These are phyloP conservation scores for Gloeostereum incarnatum DNA, from an alignment of 768 basidiomycete genomes.

Conservation along the genomic window DNA sequence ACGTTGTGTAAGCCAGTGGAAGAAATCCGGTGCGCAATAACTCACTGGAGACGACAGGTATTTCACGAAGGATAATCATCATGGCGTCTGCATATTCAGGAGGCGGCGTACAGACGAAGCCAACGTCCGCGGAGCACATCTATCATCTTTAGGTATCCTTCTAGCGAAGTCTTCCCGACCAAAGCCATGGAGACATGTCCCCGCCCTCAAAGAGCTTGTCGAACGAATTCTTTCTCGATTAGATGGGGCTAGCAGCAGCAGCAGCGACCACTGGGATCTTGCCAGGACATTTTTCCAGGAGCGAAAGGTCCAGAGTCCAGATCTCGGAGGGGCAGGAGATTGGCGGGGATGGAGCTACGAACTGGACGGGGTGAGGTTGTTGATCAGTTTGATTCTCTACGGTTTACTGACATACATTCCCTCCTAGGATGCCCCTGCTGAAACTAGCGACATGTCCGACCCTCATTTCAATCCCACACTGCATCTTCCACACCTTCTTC, in stretches of 20 bases:
- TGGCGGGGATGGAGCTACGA: constrained; percentile 69
- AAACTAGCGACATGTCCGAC: constrained; percentile 8
- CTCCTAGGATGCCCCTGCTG: constrained; percentile 11
- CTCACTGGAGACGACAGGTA: constrained; percentile 33
- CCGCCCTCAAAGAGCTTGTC: constrained; percentile 52
- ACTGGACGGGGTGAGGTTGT: constrained; percentile 37
- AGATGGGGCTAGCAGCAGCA: constrained; percentile 39
- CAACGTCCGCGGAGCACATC: constrained; percentile 72
- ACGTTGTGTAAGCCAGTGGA: constrained; percentile 68
- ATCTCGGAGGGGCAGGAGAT: constrained; percentile 45
- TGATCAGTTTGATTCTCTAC: not conserved
- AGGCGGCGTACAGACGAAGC: constrained; percentile 58
- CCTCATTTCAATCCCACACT: constrained; percentile 42
- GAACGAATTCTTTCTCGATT: constrained; percentile 41
- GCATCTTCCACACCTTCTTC: constrained; percentile 67
- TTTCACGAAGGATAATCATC: constrained; percentile 60
- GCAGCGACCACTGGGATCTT: constrained; percentile 53
- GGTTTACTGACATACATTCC: constrained; percentile 8
- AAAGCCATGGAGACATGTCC: constrained; percentile 69
- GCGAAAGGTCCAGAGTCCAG: constrained; percentile 37
- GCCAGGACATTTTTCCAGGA: constrained; percentile 58
- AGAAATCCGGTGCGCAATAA: not conserved
- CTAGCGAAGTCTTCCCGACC: constrained; percentile 56
- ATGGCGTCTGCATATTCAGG: constrained; percentile 69
- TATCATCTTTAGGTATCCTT: constrained; percentile 70